Base-by-base conservation (phyloP, 1,284 basidiomycete genomes). In the Puccinia triticina region DNA sequence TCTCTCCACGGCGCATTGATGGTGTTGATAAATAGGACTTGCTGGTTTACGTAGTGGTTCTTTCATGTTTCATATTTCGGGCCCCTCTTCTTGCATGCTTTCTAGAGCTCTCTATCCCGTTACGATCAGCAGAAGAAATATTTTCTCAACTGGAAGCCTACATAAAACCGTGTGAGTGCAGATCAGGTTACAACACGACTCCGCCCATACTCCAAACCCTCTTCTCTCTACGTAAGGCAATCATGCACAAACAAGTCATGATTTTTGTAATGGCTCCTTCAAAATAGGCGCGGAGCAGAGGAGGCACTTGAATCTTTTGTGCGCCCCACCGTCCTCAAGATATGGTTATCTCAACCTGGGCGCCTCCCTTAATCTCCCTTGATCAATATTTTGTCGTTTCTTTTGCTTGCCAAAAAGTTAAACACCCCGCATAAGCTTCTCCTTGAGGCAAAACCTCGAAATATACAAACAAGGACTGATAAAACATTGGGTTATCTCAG, bases 91-190 rank as follows among this genome's bases (percentile, higher is more conserved):
- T 29, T 32, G 32, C 59, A 34, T 64, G 8, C 7, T 16, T 34
- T 29, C 32, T 34, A 16, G 59, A 64, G 59, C 59, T 64, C 59
- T 34, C n/a, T n/a, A n/a, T 34, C 32, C 59, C 32, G 59, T 16
- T 29, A 37, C 59, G 32, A 29, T 34, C 32, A 32, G 12, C 32
- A 64, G 59, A 64, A 37, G 59, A 64, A 34, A 29, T 64, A 29
- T 34, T 37, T 46, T 64, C 29, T 64, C n/a, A 37, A 64, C 32
- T 64, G 32, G 37, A 64, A 64, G 59, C 59, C 32, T n/a, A n/a
- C n/a, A n/a, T 34, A 32, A 64, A 64, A 34, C 59, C 32, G 59
- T 64, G 59, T 64, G 59, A 64, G 59, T 64, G 59, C 59, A 64
- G 59, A 64, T 64, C 59, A 64, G 59, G 59, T 64, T 34, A n/a